phyloP scores from a whole-genome alignment of 2,329 filamentous ascomycete genomes.

The Orbilia quercus region DNA sequence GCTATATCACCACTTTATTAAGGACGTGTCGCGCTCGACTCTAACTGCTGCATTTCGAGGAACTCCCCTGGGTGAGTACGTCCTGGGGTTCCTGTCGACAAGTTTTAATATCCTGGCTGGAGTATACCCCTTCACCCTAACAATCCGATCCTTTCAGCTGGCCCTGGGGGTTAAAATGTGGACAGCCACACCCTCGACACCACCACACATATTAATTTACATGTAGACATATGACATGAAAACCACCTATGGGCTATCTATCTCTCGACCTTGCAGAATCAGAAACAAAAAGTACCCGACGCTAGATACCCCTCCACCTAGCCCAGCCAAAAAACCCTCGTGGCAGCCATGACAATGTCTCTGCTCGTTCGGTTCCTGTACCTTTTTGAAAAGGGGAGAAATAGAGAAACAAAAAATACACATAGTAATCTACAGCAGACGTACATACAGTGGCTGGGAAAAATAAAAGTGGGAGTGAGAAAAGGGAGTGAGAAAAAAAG shows the following conservation, averaged over 20 bases:
- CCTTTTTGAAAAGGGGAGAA: neutral
- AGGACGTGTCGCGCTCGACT: neutral
- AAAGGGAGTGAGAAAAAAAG: neutral
- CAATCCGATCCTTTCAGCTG: slow-evolving; percentile 24
- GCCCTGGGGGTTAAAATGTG: neutral
- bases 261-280: slow-evolving; percentile 30
- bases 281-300: slow-evolving; percentile 52
- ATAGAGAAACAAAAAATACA: too few relatives aligned
- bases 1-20: slow-evolving; percentile 20
- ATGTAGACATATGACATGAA: neutral
- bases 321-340: slow-evolving; percentile 24
- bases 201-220: neutral
- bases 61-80: slow-evolving; percentile 2
- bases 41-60: slow-evolving; percentile 1
- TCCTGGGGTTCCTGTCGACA: slow-evolving; percentile 8
- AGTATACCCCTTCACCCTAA: slow-evolving; percentile 12
- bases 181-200: slow-evolving; percentile 18
- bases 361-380: slow-evolving; percentile 3
- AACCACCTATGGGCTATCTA: neutral
- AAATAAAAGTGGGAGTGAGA: too few relatives aligned
- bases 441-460: too few relatives aligned
- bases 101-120: slow-evolving; percentile 18
- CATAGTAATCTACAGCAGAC: too few relatives aligned
- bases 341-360: slow-evolving; percentile 53
- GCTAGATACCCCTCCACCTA: slow-evolving; percentile 16